Base-by-base conservation (phyloP, 768 basidiomycete species). In the Daedalea quercina region DNA sequence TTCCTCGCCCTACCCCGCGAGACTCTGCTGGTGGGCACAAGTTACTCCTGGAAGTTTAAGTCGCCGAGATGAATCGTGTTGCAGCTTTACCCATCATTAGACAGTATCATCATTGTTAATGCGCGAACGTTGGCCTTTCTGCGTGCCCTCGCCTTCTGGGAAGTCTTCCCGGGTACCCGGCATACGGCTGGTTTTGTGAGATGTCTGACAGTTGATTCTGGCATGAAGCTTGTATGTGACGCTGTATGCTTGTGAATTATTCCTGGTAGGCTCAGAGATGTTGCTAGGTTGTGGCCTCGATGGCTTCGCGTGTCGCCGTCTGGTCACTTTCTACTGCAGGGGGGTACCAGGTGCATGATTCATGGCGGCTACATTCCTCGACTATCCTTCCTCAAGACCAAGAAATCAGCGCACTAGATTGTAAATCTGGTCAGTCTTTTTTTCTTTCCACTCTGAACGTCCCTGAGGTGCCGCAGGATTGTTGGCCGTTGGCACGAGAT, bases 281-380 rank as follows among this genome's bases (percentile, higher is more conserved):
- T 33, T 13, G 20, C 45, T 65, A 92, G 90, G 79, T 92, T 58
- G 81, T 86, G 42, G 87, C 87, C 40, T 79, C 87, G 54, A 79
- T 82, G 65, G 78, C 77, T 59, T 72, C 75, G 41, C 80, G 80
- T 49, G 71, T 94, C 44, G 90, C 87, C 46, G 81, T 81, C 34
- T 94, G 90, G 90, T 78, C 77, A n/a, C 75, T 87, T 44, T 87
- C 87, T 22, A 83, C 78, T 35, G 74, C 77, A 15, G 26, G 42
- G 3, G 15, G 23, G n/a, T 41, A 51, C 26, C 22, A 43, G 24
- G 76, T 80, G 55, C 70, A 78, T 34, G 76, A 81, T 59, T 73
- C 74, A 7, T 93, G 88, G 88, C 77, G 83, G 31, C 78, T 93
- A 8, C 91, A 94, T 64, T 92, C 91, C 2, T 86, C 89, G 19